phyloP scores from a whole-genome alignment of 75 land plant genomes.

The Pinus albicaulis region DNA sequence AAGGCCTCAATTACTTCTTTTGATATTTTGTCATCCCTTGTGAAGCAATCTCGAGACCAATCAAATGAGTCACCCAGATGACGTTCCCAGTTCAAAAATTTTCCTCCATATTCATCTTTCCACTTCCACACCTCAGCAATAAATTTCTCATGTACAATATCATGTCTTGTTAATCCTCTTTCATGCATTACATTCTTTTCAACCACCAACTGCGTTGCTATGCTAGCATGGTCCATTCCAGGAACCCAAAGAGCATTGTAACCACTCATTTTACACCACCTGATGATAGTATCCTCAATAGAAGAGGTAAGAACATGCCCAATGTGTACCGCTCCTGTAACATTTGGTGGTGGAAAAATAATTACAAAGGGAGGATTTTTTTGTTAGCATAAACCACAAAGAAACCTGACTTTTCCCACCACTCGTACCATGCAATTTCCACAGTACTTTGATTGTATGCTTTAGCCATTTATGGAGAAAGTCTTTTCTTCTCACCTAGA shows the following conservation, averaged over 20 bases:
- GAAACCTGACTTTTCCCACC: too few relatives aligned
- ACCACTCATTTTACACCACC: conserved; percentile 41
- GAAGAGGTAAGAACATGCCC: conserved; percentile 10
- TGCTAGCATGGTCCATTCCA: conserved; percentile 42
- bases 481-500: too few relatives aligned
- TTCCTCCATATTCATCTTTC: conserved; percentile 34
- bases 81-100: conserved; percentile 24
- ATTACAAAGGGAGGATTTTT: too few relatives aligned
- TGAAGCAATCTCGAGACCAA: conserved; percentile 41
- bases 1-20: conserved; percentile 11
- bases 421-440: too few relatives aligned
- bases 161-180: conserved; percentile 32
- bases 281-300: conserved; percentile 29
- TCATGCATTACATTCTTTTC: conserved; percentile 37
- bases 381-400: too few relatives aligned
- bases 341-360: too few relatives aligned
- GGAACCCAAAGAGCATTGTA: conserved; percentile 44
- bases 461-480: too few relatives aligned
- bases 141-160: conserved; percentile 30
- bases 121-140: conserved; percentile 38
- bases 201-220: conserved; percentile 39
- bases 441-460: too few relatives aligned
- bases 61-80: conserved; percentile 35
- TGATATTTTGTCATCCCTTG: conserved; percentile 35
- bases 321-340: conserved; percentile 74